Evolutionary conservation across 257 asterid genomes (phyloP), one percentile per base, ranked within the genome.

Genomic region (Plantago ovata): DNA sequence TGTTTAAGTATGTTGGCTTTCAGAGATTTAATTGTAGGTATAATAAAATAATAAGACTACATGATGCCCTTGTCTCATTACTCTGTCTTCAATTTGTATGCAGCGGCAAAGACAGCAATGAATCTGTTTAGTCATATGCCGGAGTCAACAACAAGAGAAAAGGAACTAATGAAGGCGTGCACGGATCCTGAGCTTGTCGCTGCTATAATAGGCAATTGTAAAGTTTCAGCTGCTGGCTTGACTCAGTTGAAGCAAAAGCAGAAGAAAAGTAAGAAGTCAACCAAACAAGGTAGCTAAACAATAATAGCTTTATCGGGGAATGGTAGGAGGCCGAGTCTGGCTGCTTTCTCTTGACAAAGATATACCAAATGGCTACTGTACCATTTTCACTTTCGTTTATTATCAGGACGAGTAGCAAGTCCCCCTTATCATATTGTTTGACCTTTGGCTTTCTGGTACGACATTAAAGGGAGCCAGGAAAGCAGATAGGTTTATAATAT

Each of bases 141-240:
- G 0, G 98, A 87, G 67, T 82, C 98, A 15, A 71, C 90, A 20
- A 71, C 50, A 51, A 77, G 98, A 71, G 98, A 92, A 76, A 92
- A 85, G 80, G 98, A 91, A 75, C 44, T 91, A 68, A 91, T 91
- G 95, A 91, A 91, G 84, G 96, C 90, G 10, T 87, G 96, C 83
- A 87, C 98, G n/a, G 98, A 91, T 67, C 87, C 96, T 24, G 98
- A 92, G 73, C 95, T 92, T 38, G 86, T 85, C 65, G 95, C 98
- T 69, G 90, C 96, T 21, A 75, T 92, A 32, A 45, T 88, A 23
- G 96, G 98, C 60, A 92, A 92, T 18, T 94, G 78, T 28, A 92
- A 92, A 81, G 85, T 92, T 59, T 80, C 98, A 28, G 87, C 98
- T 18, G 94, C 98, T 10, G 98, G 98, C 60, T 87, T 92, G 32